Percentiles rank a stretch among this genome's conserved stretches.
Conservation (phyloP, 345 rosid genomes). For the Stellera chamaejasme region DNA sequence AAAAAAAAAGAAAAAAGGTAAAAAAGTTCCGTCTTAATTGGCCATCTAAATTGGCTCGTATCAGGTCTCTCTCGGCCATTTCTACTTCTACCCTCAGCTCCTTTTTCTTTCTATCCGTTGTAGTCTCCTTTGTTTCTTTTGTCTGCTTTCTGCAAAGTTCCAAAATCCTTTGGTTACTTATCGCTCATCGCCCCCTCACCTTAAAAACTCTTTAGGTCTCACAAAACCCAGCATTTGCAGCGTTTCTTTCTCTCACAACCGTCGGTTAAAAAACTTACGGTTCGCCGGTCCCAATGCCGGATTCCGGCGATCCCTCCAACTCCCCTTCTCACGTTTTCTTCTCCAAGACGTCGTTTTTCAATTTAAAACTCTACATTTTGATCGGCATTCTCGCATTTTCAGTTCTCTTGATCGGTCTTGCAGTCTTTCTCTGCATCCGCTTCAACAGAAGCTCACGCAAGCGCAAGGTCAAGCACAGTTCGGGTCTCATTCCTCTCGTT, state of each 20-base stretch:
- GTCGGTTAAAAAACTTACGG: conserved; percentile 2
- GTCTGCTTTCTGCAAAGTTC: background rate
- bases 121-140: background rate
- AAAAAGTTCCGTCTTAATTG: too few species aligned
- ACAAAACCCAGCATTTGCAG: background rate
- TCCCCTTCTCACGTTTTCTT: conserved; percentile 25
- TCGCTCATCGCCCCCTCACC: conserved; percentile 2
- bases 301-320: conserved; percentile 17
- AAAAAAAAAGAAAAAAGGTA: background rate
- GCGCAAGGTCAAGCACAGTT: conserved; percentile 55
- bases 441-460: conserved; percentile 38
- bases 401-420: conserved; percentile 26
- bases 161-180: background rate
- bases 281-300: conserved; percentile 48
- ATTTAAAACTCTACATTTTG: conserved; percentile 48
- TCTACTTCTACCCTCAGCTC: conserved; percentile 4
- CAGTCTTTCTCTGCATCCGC: conserved; percentile 50
- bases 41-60: too few species aligned
- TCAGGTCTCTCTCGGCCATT: background rate
- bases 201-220: conserved; percentile 16
- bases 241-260: conserved; percentile 4
- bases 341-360: conserved; percentile 39
- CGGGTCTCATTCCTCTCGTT: conserved; percentile 65
- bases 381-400: conserved; percentile 37
- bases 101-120: conserved; percentile 23